Evolutionary conservation across 140 eudicot genomes (phyloP), one percentile per base, ranked within the genome.

Genomic region (Bidens hawaiensis): DNA sequence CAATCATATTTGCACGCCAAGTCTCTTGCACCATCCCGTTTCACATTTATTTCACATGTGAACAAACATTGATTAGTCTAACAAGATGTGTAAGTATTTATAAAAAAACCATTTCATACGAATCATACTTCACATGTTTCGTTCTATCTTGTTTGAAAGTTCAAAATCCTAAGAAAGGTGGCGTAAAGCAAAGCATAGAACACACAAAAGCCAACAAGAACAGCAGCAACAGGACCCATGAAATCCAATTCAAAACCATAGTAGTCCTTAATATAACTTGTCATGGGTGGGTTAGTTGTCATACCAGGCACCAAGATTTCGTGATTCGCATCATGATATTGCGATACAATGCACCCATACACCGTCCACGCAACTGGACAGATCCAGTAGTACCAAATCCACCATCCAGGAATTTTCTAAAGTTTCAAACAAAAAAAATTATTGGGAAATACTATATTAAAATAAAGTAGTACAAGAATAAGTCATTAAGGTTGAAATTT

Each of bases 361-460:
- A 82, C 79, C 2, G 85, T 75, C 88, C 88, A 82, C 5, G 88
- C 80, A 72, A 78, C 59, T 11, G 88, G 88, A 75, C 84, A 82
- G 46, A 75, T 68, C 73, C 76, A 82, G 61, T 82, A 74, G 66
- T 78, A 81, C 87, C 87, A 78, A n/a, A 74, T 59, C 87, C 88
- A 82, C 85, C 89, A 79, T 46, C 69, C 74, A 0, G 88, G 88
- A 62, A 82, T 82, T 72, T 68, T 82, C 88, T 82, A 70, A 52
- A 69, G 59, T 53, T 15, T 59, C 19, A 31, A 49, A 23, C n/a
- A 53, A 53, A n/a, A 26, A 10, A 5, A 58, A n/a, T n/a, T n/a
- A n/a, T n/a, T n/a, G n/a, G n/a, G n/a, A n/a, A n/a, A n/a, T 8
- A 25, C 53, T 52, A 19, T 42, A 54, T 14, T 4, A 12, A 13